Evolutionary conservation across 2,329 filamentous ascomycete species (phyloP).

Genomic region (Lachnellula arida): DNA sequence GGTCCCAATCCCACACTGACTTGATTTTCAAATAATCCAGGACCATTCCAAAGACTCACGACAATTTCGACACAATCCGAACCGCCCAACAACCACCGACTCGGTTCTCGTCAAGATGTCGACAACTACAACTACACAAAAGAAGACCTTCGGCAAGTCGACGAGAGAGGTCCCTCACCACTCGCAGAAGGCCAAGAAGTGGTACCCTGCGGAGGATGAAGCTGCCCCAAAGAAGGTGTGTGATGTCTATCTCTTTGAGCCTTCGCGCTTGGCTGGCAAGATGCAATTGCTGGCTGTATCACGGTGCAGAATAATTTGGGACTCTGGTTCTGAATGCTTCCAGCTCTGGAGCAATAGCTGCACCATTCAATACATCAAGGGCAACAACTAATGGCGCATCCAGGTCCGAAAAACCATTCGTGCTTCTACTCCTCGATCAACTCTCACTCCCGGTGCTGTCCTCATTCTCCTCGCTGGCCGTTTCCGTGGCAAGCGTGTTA

Average conservation of each 20-base stretch:
- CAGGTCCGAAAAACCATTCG: slow-evolving; percentile 94
- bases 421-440: slow-evolving; percentile 79
- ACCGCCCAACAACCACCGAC: slow-evolving; percentile 26
- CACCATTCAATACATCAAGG: background rate
- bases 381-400: slow-evolving; percentile 25
- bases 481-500: slow-evolving; percentile 99
- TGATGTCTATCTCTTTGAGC: slow-evolving; percentile 13
- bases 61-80: slow-evolving; percentile 22
- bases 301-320: background rate
- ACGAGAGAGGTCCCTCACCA: slow-evolving; percentile 83
- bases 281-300: slow-evolving; percentile 10
- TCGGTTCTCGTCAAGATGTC: slow-evolving; percentile 55
- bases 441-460: slow-evolving; percentile 90
- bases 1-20: slow-evolving; percentile 1
- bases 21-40: background rate
- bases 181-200: slow-evolving; percentile 94
- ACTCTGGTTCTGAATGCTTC: background rate
- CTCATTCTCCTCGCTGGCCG: slow-evolving; percentile 99
- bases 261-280: background rate
- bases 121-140: slow-evolving; percentile 48
- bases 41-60: background rate
- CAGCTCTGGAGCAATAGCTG: background rate
- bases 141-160: slow-evolving; percentile 97
- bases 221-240: slow-evolving; percentile 89
- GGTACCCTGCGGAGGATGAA: slow-evolving; percentile 96